Evolutionary conservation across 441 rosid genomes (phyloP), one percentile per base, ranked within the genome.

Genomic region (Breynia disticha): DNA sequence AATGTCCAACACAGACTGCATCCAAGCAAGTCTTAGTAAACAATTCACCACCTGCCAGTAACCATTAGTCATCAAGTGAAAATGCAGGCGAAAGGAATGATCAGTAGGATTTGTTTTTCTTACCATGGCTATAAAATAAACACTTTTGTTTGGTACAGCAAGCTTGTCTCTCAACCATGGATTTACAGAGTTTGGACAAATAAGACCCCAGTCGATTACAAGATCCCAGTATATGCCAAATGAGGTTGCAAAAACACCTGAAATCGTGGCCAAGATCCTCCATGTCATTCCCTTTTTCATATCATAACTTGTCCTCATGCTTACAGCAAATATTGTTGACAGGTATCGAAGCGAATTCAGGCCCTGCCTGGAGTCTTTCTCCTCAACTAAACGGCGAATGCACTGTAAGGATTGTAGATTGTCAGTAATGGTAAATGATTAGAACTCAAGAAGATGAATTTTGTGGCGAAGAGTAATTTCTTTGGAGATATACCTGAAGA

Each of bases 81-180:
- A 5, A 37, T 37, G 41, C 11, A 37, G 6, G 11, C 11, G 41
- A 37, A 6, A 37, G 41, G 11, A 37, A 37, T 37, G 6, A 6
- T 5, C 11, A 37, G 6, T 5, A 5, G 41, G 11, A 37, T 37
- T 5, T 37, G 11, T 37, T n/a, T n/a, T 9, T 13, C 53, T 67
- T 77, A 83, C 97, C 79, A 90, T 84, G 54, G 81, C 97, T 54
- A 75, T 37, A 53, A 63, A 86, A 75, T 90, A 90, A 18, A 81
- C 76, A 49, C 73, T 68, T 68, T 63, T 76, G 77, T 67, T 50
- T n/a, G 81, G 76, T 44, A 90, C 16, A 17, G 68, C 46, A 47
- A 90, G 88, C 63, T 86, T 86, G 46, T 90, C 95, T 69, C 95
- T 82, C 56, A 90, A 61, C 93, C 93, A 90, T 13, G 74, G 83